Conservation (phyloP, 2,329 filamentous ascomycete genomes). For the Graphilbum fragrans region DNA sequence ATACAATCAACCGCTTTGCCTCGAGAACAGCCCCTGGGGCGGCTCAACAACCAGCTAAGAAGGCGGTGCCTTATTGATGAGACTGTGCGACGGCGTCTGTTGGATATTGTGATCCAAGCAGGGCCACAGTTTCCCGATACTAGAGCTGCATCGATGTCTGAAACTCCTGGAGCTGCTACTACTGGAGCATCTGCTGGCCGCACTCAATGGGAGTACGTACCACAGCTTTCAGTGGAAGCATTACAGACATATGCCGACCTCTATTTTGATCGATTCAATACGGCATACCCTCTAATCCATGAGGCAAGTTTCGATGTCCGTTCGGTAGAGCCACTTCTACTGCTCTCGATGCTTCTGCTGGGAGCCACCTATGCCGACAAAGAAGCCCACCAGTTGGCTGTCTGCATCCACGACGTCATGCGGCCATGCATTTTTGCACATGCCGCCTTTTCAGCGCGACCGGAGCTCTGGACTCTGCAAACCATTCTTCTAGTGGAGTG, state of each 20-base stretch:
- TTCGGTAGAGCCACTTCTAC: constrained; percentile 6
- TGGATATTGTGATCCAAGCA: background rate
- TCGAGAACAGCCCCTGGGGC: background rate
- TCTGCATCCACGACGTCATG: constrained; percentile 11
- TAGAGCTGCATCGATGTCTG: background rate
- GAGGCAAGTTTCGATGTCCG: constrained; percentile 2
- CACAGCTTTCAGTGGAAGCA: constrained; percentile 2
- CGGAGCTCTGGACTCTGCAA: constrained; percentile 9
- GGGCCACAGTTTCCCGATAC: background rate
- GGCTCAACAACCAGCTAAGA: background rate
- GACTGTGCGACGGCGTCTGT: background rate
- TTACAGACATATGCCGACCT: constrained; percentile 6
- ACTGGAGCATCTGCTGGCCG: too few relatives aligned
- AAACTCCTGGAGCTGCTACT: too few relatives aligned
- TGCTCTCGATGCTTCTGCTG: constrained; percentile 7
- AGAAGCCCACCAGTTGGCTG: constrained; percentile 9
- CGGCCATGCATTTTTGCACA: constrained; percentile 9
- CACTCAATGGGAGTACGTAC: background rate
- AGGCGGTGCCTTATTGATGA: background rate
- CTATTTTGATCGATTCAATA: constrained; percentile 7
- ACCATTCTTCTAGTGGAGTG: constrained; percentile 10
- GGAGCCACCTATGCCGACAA: constrained; percentile 9
- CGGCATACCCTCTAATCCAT: constrained; percentile 9
- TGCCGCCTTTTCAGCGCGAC: constrained; percentile 7
- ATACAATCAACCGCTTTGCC: background rate